Conservation (phyloP, 768 basidiomycete genomes). For the Leccinellum luteum region DNA sequence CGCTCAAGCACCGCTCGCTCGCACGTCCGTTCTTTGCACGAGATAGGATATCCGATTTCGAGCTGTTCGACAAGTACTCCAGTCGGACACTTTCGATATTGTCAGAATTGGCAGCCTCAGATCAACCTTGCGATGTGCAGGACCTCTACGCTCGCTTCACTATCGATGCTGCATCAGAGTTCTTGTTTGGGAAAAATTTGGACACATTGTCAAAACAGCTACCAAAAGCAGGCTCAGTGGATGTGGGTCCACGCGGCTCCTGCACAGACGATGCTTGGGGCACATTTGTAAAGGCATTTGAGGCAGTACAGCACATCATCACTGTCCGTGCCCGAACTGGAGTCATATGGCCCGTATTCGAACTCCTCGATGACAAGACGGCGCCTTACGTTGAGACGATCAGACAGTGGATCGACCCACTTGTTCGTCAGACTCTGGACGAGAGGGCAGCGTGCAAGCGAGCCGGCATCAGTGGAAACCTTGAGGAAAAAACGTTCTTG, state of each 20-base stretch:
- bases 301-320: conserved; percentile 37
- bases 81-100: conserved; percentile 47
- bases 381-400: conserved; percentile 34
- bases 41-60: conserved; percentile 70
- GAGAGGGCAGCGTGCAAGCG: conserved; percentile 40
- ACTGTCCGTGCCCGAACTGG: conserved; percentile 36
- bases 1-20: conserved; percentile 55
- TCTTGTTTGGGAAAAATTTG: conserved; percentile 65
- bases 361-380: conserved; percentile 40
- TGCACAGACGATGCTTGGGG: conserved; percentile 61
- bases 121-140: conserved; percentile 57
- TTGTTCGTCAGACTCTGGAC: conserved; percentile 52
- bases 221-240: conserved; percentile 45
- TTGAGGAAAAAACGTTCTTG: conserved; percentile 60
- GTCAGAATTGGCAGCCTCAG: conserved; percentile 36
- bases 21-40: conserved; percentile 73
- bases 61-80: conserved; percentile 59
- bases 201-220: conserved; percentile 56
- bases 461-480: conserved; percentile 36
- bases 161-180: conserved; percentile 70
- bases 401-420: conserved; percentile 54
- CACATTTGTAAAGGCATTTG: conserved; percentile 46
- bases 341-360: conserved; percentile 41
- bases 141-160: conserved; percentile 68
- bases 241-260: conserved; percentile 57